Base-by-base conservation (phyloP, 2,329 filamentous ascomycete species). In the Cercospora sp. region DNA sequence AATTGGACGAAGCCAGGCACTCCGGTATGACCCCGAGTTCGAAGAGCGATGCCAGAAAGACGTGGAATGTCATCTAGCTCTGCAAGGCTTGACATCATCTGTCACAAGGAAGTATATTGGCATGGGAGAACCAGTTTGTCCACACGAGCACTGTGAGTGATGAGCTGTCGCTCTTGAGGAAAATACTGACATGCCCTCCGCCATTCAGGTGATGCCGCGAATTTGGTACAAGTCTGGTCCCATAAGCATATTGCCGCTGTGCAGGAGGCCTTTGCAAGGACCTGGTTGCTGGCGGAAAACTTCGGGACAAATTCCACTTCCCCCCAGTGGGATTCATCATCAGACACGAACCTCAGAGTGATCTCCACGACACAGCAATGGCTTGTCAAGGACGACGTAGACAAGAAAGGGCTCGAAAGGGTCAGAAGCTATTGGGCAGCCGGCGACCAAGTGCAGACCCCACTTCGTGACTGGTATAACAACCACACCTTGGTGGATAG, bases 61-160 rank as follows among this genome's bases (percentile, higher is more conserved):
- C n/a, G 51, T 9, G 20, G 51, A 55, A 16, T 55, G 51, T 28
- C 51, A 55, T 28, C 51, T 55, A 10, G 51, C n/a, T 26, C 18
- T 60, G 58, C 13, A 26, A 60, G 58, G 58, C 7, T 9, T 60
- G 58, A 12, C 58, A 16, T n/a, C 58, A 20, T 60, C 58, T 42
- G 58, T 60, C 13, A 18, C 31, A 10, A 39, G 8, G 33, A 20
- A n/a, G 18, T 4, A 6, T 36, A 33, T 60, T 13, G 33, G 18
- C n/a, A 36, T 23, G 30, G 33, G 10, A 12, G 18, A 36, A 3
- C 33, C 33, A 16, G 28, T 31, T 9, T 60, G 58, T 18, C 58
- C 58, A 13, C 18, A 42, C 58, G n/a, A 36, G 33, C 18, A 39
- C 7, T 60, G 58, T 31, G 39, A 45, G 39, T 45, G 39, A 45